phyloP scores from a whole-genome alignment of 1,284 basidiomycete genomes.

The Malassezia globosa region DNA sequence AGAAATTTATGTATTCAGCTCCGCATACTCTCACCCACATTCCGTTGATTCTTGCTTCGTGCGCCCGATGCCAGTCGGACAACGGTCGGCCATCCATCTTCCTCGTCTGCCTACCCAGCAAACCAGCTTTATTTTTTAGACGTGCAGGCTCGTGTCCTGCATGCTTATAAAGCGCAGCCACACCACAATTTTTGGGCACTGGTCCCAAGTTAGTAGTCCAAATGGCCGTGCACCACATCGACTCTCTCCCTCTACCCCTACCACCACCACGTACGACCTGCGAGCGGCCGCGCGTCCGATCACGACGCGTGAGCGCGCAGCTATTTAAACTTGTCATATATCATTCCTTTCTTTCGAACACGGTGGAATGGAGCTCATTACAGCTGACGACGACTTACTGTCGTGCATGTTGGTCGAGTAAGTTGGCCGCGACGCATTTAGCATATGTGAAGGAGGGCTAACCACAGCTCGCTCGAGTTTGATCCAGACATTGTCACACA shows the following conservation, averaged over 20 bases:
- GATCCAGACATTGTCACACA: conserved; percentile 43
- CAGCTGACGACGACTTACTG: conserved; percentile 44
- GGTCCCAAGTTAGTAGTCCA: no score
- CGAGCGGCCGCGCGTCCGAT: conserved; percentile 2
- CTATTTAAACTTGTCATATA: not conserved
- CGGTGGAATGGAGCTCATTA: conserved; percentile 40
- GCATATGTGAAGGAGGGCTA: no score
- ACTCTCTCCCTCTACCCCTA: no score
- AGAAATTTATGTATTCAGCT: not conserved
- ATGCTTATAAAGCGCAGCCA: conserved; percentile 9
- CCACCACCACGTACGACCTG: not conserved
- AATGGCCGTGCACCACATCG: conserved; percentile 10
- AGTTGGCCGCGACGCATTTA: conserved; percentile 10
- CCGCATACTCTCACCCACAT: no score
- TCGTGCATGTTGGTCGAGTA: conserved; percentile 44
- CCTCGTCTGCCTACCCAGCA: no score
- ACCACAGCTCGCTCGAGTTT: conserved; percentile 37
- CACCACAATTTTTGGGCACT: no score
- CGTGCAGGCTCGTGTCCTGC: not conserved
- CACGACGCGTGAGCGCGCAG: not conserved
- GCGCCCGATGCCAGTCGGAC: no score
- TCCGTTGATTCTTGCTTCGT: no score
- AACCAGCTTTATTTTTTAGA: no score
- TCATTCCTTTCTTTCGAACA: not conserved
- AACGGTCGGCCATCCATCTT: no score